These are phyloP conservation scores for Plantago ovata DNA, from an alignment of 257 asterid species.

Conservation along the genomic window DNA sequence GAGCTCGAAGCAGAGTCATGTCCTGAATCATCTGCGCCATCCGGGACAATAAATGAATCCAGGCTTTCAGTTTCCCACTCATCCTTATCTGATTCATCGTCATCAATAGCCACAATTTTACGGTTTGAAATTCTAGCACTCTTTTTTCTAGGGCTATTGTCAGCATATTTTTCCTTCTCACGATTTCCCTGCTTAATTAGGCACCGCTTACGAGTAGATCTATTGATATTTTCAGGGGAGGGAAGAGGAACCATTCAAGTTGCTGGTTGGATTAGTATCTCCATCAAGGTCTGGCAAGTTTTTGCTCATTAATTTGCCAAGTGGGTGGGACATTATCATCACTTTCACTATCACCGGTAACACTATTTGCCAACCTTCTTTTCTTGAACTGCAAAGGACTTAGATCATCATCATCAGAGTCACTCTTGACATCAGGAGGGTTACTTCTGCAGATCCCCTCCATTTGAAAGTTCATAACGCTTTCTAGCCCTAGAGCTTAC, in stretches of 20 bases:
- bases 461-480: neutral
- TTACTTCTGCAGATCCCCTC: constrained; percentile 18
- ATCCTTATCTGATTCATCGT: constrained; percentile 35
- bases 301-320: constrained; percentile 26
- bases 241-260: constrained; percentile 40
- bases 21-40: constrained; percentile 33
- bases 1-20: constrained; percentile 22
- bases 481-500: neutral
- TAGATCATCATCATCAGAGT: constrained; percentile 41
- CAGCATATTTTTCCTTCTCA: constrained; percentile 19
- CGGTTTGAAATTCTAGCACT: neutral
- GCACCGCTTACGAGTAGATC: constrained; percentile 29
- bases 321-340: constrained; percentile 44
- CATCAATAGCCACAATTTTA: constrained; percentile 2
- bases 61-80: constrained; percentile 48
- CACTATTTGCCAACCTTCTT: constrained; percentile 25
- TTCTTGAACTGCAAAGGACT: constrained; percentile 26
- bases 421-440: constrained; percentile 35
- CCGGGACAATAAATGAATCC: constrained; percentile 49
- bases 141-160: constrained; percentile 15
- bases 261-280: constrained; percentile 24
- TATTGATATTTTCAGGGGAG: constrained; percentile 29
- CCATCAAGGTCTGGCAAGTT: constrained; percentile 1
- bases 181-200: constrained; percentile 28
- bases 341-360: constrained; percentile 48